Percentiles rank a stretch among this genome's conserved stretches.
Conservation (phyloP, 345 rosid species). For the Salix exigua region DNA sequence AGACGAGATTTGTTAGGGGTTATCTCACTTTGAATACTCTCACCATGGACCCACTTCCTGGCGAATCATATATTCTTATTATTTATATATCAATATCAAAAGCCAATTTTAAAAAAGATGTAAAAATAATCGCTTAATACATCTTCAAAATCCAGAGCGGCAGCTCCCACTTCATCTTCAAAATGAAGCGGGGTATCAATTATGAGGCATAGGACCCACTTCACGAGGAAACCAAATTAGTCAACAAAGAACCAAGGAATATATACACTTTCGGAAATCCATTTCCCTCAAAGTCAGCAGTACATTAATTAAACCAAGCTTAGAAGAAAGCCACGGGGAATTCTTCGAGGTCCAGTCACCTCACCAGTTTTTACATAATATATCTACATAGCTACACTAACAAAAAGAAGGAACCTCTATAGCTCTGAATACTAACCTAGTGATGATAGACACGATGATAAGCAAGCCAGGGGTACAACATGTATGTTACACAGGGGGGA, state of each 20-base stretch:
- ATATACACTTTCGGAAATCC: slow-evolving; percentile 34
- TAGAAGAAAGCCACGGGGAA: slow-evolving; percentile 16
- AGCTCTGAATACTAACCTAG: slow-evolving; percentile 31
- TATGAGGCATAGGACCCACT: not conserved
- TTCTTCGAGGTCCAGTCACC: slow-evolving; percentile 24
- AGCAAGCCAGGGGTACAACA: slow-evolving; percentile 28
- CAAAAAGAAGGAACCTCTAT: slow-evolving; percentile 45
- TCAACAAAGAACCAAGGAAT: slow-evolving; percentile 4
- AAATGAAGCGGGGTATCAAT: not conserved
- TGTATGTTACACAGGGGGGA: slow-evolving; percentile 39
- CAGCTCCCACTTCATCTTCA: not conserved
- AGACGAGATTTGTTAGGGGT: not conserved
- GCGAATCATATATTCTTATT: too few species aligned
- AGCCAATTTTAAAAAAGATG: too few species aligned
- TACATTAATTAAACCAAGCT: slow-evolving; percentile 32
- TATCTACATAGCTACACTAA: slow-evolving; percentile 45
- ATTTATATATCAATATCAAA: too few species aligned
- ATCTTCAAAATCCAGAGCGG: not conserved
- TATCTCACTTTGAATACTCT: not conserved
- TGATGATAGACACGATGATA: not conserved
- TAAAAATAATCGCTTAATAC: too few species aligned
- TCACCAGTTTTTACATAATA: slow-evolving; percentile 10
- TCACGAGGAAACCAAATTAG: not conserved
- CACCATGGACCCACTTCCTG: not conserved
- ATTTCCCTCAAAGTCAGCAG: slow-evolving; percentile 36